These are phyloP conservation scores for Rhizopogon parksii DNA, from an alignment of 1,284 basidiomycete species.

Conservation along the genomic window DNA sequence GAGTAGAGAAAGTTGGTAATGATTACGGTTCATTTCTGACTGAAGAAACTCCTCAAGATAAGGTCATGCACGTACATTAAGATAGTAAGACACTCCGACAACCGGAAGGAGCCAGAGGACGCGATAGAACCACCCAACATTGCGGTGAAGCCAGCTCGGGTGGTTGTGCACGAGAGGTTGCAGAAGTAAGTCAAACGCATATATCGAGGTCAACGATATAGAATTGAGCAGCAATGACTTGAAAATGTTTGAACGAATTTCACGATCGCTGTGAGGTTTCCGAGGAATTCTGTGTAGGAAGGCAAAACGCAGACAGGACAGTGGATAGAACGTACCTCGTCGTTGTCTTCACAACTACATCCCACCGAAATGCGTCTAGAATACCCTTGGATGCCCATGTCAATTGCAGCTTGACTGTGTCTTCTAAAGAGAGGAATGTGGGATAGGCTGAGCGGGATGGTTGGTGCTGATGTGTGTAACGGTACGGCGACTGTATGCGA, in stretches of 20 bases:
- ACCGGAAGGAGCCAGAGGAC: slow-evolving; percentile 71
- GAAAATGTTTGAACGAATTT: slow-evolving; percentile 63
- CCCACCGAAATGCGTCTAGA: slow-evolving; percentile 66
- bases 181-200: slow-evolving; percentile 65
- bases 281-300: slow-evolving; percentile 8
- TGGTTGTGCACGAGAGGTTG: slow-evolving; percentile 59
- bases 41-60: background rate
- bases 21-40: background rate
- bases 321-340: slow-evolving; percentile 32
- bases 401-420: slow-evolving; percentile 53
- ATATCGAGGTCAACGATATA: slow-evolving; percentile 63
- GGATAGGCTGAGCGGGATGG: slow-evolving; percentile 54
- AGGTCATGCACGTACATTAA: slow-evolving; percentile 55
- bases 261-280: slow-evolving; percentile 47
- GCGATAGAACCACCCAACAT: slow-evolving; percentile 69
- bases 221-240: slow-evolving; percentile 69
- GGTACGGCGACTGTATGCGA: slow-evolving; percentile 6
- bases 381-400: slow-evolving; percentile 55
- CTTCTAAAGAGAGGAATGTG: slow-evolving; percentile 54
- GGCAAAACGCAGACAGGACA: slow-evolving; percentile 4
- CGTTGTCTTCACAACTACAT: slow-evolving; percentile 50
- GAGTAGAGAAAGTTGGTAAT: slow-evolving; percentile 9
- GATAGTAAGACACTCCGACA: slow-evolving; percentile 62
- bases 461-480: slow-evolving; percentile 7
- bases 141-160: slow-evolving; percentile 60